A percentile compares a stretch with the other conserved stretches of the same genome.
These are phyloP conservation scores for Eutrema yunnanense DNA, from an alignment of 345 rosid species.

Conservation along the genomic window DNA sequence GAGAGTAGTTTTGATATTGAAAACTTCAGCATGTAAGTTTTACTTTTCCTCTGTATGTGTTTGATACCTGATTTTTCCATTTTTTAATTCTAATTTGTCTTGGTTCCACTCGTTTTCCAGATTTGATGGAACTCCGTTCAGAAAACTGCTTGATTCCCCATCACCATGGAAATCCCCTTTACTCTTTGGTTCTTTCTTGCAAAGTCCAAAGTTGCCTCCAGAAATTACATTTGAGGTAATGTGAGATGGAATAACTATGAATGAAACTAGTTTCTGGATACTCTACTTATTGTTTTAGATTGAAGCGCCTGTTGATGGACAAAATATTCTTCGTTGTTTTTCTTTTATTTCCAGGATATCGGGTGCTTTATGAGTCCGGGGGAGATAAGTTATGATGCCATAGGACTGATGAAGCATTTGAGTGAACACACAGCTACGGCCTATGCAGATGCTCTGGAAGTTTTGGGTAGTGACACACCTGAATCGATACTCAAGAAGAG, in stretches of 20 bases:
- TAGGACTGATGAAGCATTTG: conserved; percentile 84
- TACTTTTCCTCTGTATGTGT: conserved; percentile 1
- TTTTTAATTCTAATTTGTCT: not conserved
- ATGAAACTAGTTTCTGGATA: not conserved
- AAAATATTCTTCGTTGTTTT: not conserved
- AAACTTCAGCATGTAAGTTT: conserved; percentile 54
- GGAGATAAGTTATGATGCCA: conserved; percentile 83
- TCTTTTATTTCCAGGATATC: conserved; percentile 56
- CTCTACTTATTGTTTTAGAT: not conserved
- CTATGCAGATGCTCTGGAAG: conserved; percentile 90
- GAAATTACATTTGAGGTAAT: conserved; percentile 87
- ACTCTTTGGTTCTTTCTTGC: conserved; percentile 70
- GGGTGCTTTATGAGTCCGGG: conserved; percentile 88
- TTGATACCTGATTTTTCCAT: conserved; percentile 4
- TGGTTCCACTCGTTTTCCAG: conserved; percentile 35
- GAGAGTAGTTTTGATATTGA: conserved; percentile 34
- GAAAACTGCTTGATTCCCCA: conserved; percentile 76
- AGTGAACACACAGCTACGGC: conserved; percentile 82
- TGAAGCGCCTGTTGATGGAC: not conserved
- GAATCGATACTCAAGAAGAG: conserved; percentile 45
- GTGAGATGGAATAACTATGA: not conserved
- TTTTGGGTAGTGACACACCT: conserved; percentile 71
- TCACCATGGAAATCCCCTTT: conserved; percentile 97
- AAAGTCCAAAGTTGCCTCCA: conserved; percentile 72
- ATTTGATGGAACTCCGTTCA: conserved; percentile 79